These are phyloP conservation scores for Citrullus mucosospermus DNA, from an alignment of 306 rosid genomes.

Conservation along the genomic window DNA sequence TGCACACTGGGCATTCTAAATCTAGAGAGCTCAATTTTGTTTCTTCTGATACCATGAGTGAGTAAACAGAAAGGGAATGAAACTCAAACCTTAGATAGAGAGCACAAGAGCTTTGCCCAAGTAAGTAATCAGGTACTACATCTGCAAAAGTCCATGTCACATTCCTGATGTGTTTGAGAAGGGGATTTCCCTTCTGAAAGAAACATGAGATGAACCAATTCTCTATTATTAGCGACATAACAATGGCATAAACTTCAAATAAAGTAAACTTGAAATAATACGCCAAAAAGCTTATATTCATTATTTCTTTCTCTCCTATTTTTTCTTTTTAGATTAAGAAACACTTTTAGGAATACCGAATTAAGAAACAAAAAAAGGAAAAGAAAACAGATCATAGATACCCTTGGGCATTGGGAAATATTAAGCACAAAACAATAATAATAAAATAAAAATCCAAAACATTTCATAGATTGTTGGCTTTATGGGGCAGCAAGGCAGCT, in stretches of 20 bases:
- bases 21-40: not conserved
- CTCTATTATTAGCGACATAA: not conserved
- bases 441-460: not conserved
- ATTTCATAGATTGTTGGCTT: too few relatives aligned
- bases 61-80: not conserved
- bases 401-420: not conserved
- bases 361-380: not conserved
- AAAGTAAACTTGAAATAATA: not conserved
- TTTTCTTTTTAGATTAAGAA: not conserved
- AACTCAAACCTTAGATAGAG: constrained; percentile 71
- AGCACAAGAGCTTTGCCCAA: constrained; percentile 84
- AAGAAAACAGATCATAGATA: not conserved
- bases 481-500: too few relatives aligned
- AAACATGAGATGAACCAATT: not conserved
- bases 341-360: not conserved
- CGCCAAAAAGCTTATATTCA: not conserved
- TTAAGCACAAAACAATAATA: not conserved
- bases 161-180: constrained; percentile 88
- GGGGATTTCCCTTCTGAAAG: constrained; percentile 78
- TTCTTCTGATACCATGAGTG: not conserved
- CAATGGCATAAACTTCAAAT: not conserved
- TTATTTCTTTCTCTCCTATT: not conserved
- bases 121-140: constrained; percentile 75
- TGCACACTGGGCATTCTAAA: not conserved
- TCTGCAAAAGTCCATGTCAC: constrained; percentile 93